Conservation (phyloP, 805 yeast species). For the Ogataea corticis region DNA sequence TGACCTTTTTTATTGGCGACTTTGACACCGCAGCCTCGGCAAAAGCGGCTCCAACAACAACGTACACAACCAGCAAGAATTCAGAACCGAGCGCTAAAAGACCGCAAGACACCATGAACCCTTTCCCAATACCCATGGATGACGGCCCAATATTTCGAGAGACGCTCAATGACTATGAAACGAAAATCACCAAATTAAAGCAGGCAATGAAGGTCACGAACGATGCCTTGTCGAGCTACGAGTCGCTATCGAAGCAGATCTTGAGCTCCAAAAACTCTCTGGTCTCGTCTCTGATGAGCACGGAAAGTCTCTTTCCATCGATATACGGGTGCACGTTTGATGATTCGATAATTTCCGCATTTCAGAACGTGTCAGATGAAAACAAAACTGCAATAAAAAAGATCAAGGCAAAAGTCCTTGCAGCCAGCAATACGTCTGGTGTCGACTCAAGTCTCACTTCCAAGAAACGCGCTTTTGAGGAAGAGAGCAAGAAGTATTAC, state of each 20-base stretch:
- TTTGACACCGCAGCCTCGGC: background rate
- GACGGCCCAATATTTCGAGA: conserved; percentile 40
- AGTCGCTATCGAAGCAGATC: conserved; percentile 22
- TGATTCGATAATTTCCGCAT: conserved; percentile 8
- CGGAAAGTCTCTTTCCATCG: conserved; percentile 14
- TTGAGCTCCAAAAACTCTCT: conserved; percentile 13
- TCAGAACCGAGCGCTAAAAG: background rate
- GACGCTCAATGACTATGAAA: conserved; percentile 30
- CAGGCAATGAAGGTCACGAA: conserved; percentile 16
- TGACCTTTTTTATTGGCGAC: conserved; percentile 6
- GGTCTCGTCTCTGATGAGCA: conserved; percentile 11
- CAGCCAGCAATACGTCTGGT: conserved; percentile 14
- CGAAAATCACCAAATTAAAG: conserved; percentile 23
- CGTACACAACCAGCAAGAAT: no score
- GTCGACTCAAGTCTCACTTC: conserved; percentile 17
- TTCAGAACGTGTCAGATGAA: conserved; percentile 20
- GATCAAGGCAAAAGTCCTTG: conserved; percentile 15
- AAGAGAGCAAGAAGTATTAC: conserved; percentile 38
- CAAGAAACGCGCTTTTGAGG: conserved; percentile 34
- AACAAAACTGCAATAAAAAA: conserved; percentile 17
- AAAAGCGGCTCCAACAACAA: background rate
- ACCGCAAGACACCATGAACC: conserved; percentile 12
- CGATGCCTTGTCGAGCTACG: conserved; percentile 21
- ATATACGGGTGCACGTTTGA: conserved; percentile 20
- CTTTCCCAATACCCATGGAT: conserved; percentile 33